Evolutionary conservation across 352 stramenopile genomes (phyloP).

Genomic region (Globisporangium splendens): DNA sequence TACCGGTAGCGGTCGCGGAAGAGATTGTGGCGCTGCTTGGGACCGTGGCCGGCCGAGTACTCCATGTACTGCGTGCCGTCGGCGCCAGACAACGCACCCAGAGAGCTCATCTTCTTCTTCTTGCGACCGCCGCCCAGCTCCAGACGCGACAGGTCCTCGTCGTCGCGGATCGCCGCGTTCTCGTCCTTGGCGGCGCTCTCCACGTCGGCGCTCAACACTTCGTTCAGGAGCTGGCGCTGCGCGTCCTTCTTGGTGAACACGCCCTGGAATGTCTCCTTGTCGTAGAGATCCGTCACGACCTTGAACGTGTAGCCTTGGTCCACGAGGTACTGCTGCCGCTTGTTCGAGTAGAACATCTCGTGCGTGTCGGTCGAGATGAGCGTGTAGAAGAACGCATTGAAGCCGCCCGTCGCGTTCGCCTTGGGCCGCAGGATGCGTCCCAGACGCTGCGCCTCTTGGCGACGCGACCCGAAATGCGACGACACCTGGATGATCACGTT

Average conservation of each 20-base stretch:
- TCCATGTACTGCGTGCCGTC: conserved; percentile 86
- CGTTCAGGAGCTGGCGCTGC: conserved; percentile 69
- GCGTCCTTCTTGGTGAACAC: conserved; percentile 82
- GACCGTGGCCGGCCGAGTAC: conserved; percentile 76
- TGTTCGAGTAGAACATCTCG: conserved; percentile 99
- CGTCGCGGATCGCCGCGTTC: conserved; percentile 77
- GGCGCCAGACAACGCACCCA: conserved; percentile 73
- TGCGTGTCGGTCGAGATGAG: conserved; percentile 98
- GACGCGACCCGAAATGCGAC: conserved; percentile 97
- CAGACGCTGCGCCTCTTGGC: conserved; percentile 98
- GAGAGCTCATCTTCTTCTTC: conserved; percentile 74
- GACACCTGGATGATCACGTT: conserved; percentile 99
- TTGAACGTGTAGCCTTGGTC: conserved; percentile 99
- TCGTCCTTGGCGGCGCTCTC: conserved; percentile 81
- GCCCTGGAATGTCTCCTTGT: conserved; percentile 70
- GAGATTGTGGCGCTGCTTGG: conserved; percentile 84
- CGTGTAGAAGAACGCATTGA: conserved; percentile 99
- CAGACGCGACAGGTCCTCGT: conserved; percentile 76
- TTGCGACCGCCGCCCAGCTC: conserved; percentile 62
- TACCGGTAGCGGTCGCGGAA: conserved; percentile 84
- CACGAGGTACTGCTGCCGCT: conserved; percentile 99
- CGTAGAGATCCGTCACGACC: conserved; percentile 95
- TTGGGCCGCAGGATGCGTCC: conserved; percentile 99
- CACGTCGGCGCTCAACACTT: conserved; percentile 78
- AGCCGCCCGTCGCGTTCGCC: conserved; percentile 92